Base-by-base conservation (phyloP, 352 stramenopile genomes). In the Globisporangium cederbergense region DNA sequence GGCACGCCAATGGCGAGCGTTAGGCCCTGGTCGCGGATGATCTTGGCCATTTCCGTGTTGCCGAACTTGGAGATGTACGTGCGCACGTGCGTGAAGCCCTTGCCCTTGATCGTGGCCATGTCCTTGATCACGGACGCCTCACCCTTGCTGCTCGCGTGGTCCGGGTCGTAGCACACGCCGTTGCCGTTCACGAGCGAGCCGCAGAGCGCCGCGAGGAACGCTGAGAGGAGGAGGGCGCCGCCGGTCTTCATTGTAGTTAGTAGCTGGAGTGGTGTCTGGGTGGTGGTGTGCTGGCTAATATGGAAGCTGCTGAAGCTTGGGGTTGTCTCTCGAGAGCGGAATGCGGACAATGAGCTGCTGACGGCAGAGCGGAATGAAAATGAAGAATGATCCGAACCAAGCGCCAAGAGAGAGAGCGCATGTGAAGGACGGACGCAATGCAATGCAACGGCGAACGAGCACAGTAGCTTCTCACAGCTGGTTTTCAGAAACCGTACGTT, bases 31-130 rank as follows among this genome's bases (percentile, higher is more conserved):
- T 57, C 65, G 45, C 72, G 69, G 66, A 91, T 85, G 50, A 83
- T 79, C 22, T 66, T 52, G 18, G 76, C 80, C 64, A 91, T 82
- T 58, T 86, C 65, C 8, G 66, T 78, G 56, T 72, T 70, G 47
- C 82, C 82, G 55, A 88, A 83, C 57, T 77, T 74, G 58, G 65
- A 80, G 58, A 91, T 89, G 75, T 91, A 91, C 62, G 82, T 91
- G 61, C 80, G 81, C 62, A 91, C 76, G 55, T 81, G 73, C 34
- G 67, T 68, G 74, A 89, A 91, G 67, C 80, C 78, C 57, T 75
- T 71, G 43, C 51, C 46, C 55, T 76, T 72, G 66, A 91, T 86
- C 40, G 67, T 64, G 30, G 72, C 36, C 73, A 91, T 83, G 61
- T 91, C 82, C 18, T 62, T 53, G 49, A 70, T 60, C 11, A 88